Base-by-base conservation (phyloP, 208 protist genomes). In the Kentomonas sorsogonicus region DNA sequence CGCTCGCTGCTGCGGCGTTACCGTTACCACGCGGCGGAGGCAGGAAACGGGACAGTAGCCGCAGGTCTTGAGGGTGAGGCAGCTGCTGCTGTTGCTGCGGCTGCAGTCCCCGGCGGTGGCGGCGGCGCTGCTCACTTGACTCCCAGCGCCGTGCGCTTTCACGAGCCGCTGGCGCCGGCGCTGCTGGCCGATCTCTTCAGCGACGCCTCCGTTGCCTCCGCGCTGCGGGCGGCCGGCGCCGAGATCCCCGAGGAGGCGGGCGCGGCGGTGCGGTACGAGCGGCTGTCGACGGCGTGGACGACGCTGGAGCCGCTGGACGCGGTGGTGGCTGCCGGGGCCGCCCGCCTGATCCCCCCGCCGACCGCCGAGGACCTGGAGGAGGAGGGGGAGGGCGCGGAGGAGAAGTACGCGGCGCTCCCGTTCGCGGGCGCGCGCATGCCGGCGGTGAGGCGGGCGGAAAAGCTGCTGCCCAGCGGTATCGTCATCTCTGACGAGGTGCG, bases 401-500 rank as follows among this genome's bases (percentile, higher is more conserved):
- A 36, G 27, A 51, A 25, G 18, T 43, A 6, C 7, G 45, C 10
- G 43, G 59, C 22, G 29, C 20, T 31, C 11, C 33, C 10, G 15
- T n/a, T n/a, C n/a, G n/a, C n/a, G n/a, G 56, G 25, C 30, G 53
- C 62, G 11, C 58, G 56, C 4, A 43, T 88, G 15, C 79, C 69
- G 0, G 63, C 72, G 3, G 75, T 80, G 23, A 73, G 77, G 43
- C 53, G 70, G 1, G 33, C 53, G 11, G 86, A 93, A 29, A 38
- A 66, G n/a, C 73, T 78, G 38, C 71, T 93, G 2, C 65, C 71
- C 1, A 53, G 74, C 36, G 81, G 74, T 11, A 73, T 86, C 50
- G 45, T 72, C 13, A 63, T 93, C n/a, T 45, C 76, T 7, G 82
- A 93, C 66, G 74, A 88, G 67, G 52, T 93, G 33, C 82, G 86